Evolutionary conservation across 73 alveolate genomes (phyloP).

Genomic region (Tetrahymena elliotti): DNA sequence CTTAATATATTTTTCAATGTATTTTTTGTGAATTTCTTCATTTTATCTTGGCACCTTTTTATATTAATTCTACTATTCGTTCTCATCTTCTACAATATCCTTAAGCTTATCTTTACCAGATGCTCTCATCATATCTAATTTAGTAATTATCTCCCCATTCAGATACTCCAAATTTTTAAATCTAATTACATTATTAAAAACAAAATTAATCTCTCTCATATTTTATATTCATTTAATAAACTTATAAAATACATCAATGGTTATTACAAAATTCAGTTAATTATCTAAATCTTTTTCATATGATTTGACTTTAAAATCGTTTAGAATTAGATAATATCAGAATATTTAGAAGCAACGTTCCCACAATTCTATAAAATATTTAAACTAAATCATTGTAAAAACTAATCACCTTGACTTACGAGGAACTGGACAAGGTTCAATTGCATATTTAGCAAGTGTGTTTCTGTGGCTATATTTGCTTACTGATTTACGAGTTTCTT

Average conservation of each 20-base stretch:
- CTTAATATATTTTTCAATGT: conserved; percentile 9
- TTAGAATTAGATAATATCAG: too few relatives aligned
- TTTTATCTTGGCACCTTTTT: background rate
- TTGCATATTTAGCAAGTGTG: conserved; percentile 30
- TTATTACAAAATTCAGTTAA: too few relatives aligned
- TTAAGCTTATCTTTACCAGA: conserved; percentile 31
- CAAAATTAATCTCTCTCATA: background rate
- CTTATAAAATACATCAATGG: too few relatives aligned
- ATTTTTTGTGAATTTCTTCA: conserved; percentile 15
- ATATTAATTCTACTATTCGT: background rate
- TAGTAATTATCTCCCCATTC: conserved; percentile 20
- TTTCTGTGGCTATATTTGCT: conserved; percentile 34
- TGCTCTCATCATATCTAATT: conserved; percentile 37
- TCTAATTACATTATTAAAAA: background rate
- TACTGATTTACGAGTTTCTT: conserved; percentile 25
- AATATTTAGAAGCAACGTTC: too few relatives aligned
- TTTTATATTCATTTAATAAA: background rate
- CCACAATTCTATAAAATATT: too few relatives aligned
- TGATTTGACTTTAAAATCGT: too few relatives aligned
- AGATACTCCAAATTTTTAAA: conserved; percentile 28
- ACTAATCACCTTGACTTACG: conserved; percentile 1
- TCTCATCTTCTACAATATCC: conserved; percentile 15
- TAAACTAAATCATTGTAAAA: too few relatives aligned
- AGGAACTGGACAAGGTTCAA: conserved; percentile 42
- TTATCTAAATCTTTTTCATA: too few relatives aligned